A percentile compares a stretch with the other conserved stretches of the same genome.
Conservation (phyloP, 139 green algal genomes). For the Tetradesmus lagerheimii region DNA sequence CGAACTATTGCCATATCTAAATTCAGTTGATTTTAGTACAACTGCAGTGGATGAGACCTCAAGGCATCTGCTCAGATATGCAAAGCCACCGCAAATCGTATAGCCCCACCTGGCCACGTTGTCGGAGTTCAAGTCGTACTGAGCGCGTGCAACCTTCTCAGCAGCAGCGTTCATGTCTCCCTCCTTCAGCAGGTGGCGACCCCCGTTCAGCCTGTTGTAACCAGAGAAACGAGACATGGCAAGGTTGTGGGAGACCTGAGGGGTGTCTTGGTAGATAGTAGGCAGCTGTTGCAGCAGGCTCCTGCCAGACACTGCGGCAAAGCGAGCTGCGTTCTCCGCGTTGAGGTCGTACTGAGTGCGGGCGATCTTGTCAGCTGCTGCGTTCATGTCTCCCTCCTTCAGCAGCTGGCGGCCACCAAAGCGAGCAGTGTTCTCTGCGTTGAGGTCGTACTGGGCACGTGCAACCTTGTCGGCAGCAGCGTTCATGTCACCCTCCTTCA, state of each 20-base stretch:
- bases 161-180: not conserved
- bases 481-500: not conserved
- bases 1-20: too few species aligned
- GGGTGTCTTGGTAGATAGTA: not conserved
- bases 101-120: not conserved
- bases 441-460: not conserved
- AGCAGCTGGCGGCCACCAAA: not conserved
- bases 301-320: not conserved
- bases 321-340: not conserved
- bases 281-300: not conserved
- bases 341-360: not conserved
- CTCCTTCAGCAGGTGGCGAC: not conserved
- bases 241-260: not conserved
- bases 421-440: not conserved
- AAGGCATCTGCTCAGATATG: too few species aligned
- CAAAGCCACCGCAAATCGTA: too few species aligned
- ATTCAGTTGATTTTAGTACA: too few species aligned
- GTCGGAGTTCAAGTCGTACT: not conserved
- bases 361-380: not conserved
- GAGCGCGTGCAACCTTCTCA: not conserved
- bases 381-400: not conserved
- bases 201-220: not conserved
- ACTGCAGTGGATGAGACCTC: too few species aligned
- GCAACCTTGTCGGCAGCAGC: not conserved
- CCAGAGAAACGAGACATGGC: not conserved